Evolutionary conservation across 495 filamentous ascomycete genomes (phyloP).

Genomic region (Aspergillus homomorphus): DNA sequence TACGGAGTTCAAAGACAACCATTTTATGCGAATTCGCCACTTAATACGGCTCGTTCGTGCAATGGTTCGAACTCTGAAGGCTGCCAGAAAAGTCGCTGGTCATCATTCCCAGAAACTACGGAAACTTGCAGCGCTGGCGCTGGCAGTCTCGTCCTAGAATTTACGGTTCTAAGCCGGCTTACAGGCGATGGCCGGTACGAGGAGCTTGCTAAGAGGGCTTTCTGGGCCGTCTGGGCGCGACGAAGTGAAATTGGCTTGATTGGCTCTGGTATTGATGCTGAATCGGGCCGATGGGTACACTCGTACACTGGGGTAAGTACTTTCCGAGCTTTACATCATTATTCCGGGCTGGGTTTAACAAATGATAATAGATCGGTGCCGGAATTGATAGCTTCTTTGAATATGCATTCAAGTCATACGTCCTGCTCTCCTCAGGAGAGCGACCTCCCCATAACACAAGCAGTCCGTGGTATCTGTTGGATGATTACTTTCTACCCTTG

Average conservation of each 20-base stretch:
- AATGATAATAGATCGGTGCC: slow-evolving; percentile 65
- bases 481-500: slow-evolving; percentile 54
- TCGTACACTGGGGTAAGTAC: slow-evolving; percentile 67
- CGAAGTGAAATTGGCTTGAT: slow-evolving; percentile 84
- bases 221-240: slow-evolving; percentile 90
- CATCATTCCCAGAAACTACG: slow-evolving; percentile 65
- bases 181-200: slow-evolving; percentile 86
- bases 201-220: slow-evolving; percentile 82
- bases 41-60: slow-evolving; percentile 46
- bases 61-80: slow-evolving; percentile 20
- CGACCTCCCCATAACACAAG: slow-evolving; percentile 28
- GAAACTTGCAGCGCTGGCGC: slow-evolving; percentile 97
- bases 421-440: slow-evolving; percentile 71
- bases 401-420: slow-evolving; percentile 91
- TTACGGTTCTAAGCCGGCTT: slow-evolving; percentile 83
- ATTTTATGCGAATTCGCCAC: slow-evolving; percentile 79
- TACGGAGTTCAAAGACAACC: slow-evolving; percentile 67
- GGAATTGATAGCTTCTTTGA: slow-evolving; percentile 98
- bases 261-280: slow-evolving; percentile 87
- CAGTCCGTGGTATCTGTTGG: slow-evolving; percentile 39
- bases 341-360: slow-evolving; percentile 6
- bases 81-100: slow-evolving; percentile 32
- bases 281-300: slow-evolving; percentile 85
- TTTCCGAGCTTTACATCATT: no score
- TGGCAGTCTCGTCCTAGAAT: slow-evolving; percentile 89